These are phyloP conservation scores for Xylariaceae sp. DNA, from an alignment of 2,329 filamentous ascomycete species.

Conservation along the genomic window DNA sequence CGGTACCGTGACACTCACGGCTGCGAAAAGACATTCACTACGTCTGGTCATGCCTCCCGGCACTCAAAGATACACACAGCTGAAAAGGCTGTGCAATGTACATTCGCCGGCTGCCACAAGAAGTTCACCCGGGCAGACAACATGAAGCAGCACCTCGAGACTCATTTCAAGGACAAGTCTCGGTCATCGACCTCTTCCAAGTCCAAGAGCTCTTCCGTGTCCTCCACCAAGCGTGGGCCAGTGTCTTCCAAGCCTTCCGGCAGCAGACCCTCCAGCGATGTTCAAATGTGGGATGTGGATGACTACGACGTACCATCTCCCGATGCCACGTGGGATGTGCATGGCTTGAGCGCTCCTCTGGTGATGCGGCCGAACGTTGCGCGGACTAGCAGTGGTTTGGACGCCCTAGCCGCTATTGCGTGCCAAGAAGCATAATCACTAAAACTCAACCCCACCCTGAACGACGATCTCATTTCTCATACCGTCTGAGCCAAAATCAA, in stretches of 20 bases:
- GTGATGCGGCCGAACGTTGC: slow-evolving; percentile 42
- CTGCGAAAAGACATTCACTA: slow-evolving; percentile 79
- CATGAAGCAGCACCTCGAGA: slow-evolving; percentile 83
- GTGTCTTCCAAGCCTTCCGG: slow-evolving; percentile 31
- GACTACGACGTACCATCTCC: slow-evolving; percentile 40
- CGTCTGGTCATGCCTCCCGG: slow-evolving; percentile 79
- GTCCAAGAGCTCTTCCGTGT: slow-evolving; percentile 24
- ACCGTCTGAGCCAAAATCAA: background rate
- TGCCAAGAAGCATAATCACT: slow-evolving; percentile 44
- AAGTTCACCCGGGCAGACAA: slow-evolving; percentile 81
- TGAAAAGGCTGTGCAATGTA: slow-evolving; percentile 71
- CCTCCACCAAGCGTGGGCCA: slow-evolving; percentile 17
- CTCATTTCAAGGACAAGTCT: slow-evolving; percentile 65
- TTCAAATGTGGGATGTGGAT: slow-evolving; percentile 42
- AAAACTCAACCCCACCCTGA: background rate
- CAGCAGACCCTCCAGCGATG: slow-evolving; percentile 31
- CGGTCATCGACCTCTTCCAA: slow-evolving; percentile 41
- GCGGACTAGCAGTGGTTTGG: slow-evolving; percentile 51
- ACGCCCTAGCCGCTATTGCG: slow-evolving; percentile 54
- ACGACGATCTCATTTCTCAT: background rate
- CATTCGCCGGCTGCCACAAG: slow-evolving; percentile 69
- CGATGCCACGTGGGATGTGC: slow-evolving; percentile 46
- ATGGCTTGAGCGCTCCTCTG: slow-evolving; percentile 43
- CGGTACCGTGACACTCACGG: slow-evolving; percentile 68
- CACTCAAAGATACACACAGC: slow-evolving; percentile 83